Conservation (phyloP, 805 yeast genomes). For the Pichia californica region DNA sequence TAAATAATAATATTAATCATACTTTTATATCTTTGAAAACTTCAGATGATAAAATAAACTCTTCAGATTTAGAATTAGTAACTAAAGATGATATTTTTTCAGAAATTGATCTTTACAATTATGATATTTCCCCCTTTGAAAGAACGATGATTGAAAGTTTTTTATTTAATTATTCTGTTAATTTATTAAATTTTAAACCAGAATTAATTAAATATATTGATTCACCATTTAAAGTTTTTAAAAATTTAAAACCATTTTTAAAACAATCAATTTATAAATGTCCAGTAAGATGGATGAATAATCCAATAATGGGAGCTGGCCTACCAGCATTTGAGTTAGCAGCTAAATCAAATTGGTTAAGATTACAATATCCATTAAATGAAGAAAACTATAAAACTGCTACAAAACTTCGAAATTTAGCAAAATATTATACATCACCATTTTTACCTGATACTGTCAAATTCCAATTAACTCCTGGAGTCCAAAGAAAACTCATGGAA, state of each 20-base stretch:
- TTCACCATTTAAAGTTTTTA: slow-evolving; percentile 34
- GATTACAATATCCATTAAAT: slow-evolving; percentile 16
- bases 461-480: slow-evolving; percentile 4
- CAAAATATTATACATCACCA: slow-evolving; percentile 10
- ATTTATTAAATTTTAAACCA: slow-evolving; percentile 28
- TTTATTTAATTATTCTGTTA: slow-evolving; percentile 34
- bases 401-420: background rate
- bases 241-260: slow-evolving; percentile 23
- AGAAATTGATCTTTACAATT: no score
- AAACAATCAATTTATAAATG: slow-evolving; percentile 28
- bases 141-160: slow-evolving; percentile 38
- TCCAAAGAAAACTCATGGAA: slow-evolving; percentile 12
- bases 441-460: slow-evolving; percentile 6
- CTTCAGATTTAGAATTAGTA: no score
- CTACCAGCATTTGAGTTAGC: slow-evolving; percentile 30
- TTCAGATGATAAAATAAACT: no score
- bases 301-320: slow-evolving; percentile 34
- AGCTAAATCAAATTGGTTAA: slow-evolving; percentile 31
- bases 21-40: no score
- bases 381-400: background rate
- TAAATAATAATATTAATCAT: no score
- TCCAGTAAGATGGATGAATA: slow-evolving; percentile 27
- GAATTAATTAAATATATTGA: slow-evolving; percentile 27
- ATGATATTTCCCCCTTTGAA: slow-evolving; percentile 16
- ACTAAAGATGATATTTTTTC: no score